Conservation (phyloP, 306 rosid species). For the Cercis canadensis region DNA sequence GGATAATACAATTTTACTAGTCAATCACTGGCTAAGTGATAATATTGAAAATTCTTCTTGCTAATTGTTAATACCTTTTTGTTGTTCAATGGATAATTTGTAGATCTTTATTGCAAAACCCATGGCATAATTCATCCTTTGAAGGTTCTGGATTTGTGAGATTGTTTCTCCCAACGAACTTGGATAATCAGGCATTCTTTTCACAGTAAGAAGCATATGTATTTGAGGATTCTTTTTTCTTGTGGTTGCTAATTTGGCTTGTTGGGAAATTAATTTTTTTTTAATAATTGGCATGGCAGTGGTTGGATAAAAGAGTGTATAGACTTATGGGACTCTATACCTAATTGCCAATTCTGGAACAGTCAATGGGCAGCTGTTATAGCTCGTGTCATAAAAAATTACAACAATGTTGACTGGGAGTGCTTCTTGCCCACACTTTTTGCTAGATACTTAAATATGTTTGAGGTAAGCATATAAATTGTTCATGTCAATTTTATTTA, state of each 20-base stretch:
- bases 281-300: slow-evolving; percentile 51
- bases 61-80: slow-evolving; percentile 3
- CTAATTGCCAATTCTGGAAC: slow-evolving; percentile 98
- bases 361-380: slow-evolving; percentile 94
- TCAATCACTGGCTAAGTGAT: slow-evolving; percentile 1
- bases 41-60: background rate
- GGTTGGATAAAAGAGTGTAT: slow-evolving; percentile 79
- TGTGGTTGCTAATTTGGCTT: slow-evolving; percentile 37
- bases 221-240: slow-evolving; percentile 29
- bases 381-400: slow-evolving; percentile 89
- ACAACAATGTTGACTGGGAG: slow-evolving; percentile 80
- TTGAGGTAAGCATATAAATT: slow-evolving; percentile 76
- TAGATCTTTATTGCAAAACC: slow-evolving; percentile 91
- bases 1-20: background rate
- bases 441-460: slow-evolving; percentile 92
- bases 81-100: slow-evolving; percentile 44
- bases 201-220: slow-evolving; percentile 70
- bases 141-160: slow-evolving; percentile 99
- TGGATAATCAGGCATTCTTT: slow-evolving; percentile 80
- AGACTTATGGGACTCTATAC: slow-evolving; percentile 87
- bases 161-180: slow-evolving; percentile 92
- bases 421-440: slow-evolving; percentile 81
- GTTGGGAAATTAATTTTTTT: slow-evolving; percentile 36
- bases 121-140: slow-evolving; percentile 97
- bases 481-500: slow-evolving; percentile 35